These are phyloP conservation scores for Parathielavia hyrcaniae DNA, from an alignment of 495 filamentous ascomycete species.

Conservation along the genomic window DNA sequence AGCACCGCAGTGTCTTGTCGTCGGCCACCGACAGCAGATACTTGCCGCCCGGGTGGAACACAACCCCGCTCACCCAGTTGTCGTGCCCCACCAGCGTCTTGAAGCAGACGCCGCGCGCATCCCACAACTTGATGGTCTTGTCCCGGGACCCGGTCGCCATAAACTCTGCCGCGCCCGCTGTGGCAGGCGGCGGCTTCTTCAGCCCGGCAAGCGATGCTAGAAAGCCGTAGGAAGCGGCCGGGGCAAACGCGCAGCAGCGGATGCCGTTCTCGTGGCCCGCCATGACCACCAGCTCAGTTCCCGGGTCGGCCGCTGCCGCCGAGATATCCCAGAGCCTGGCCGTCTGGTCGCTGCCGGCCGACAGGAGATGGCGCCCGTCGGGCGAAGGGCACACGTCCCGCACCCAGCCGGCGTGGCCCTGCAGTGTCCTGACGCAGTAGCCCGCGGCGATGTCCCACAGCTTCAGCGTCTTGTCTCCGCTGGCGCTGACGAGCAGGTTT, in stretches of 20 bases:
- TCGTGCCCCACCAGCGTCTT: slow-evolving; percentile 88
- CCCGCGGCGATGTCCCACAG: slow-evolving; percentile 91
- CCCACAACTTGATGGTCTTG: slow-evolving; percentile 88
- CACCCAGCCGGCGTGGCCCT: slow-evolving; percentile 79
- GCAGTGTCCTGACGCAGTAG: slow-evolving; percentile 79
- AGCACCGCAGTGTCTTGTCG: slow-evolving; percentile 89
- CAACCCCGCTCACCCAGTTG: slow-evolving; percentile 85
- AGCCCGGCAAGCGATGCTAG: slow-evolving; percentile 74
- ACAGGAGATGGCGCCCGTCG: slow-evolving; percentile 77
- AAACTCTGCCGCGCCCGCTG: slow-evolving; percentile 75
- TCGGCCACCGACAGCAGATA: slow-evolving; percentile 81
- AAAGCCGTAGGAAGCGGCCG: slow-evolving; percentile 68
- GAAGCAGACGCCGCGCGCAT: slow-evolving; percentile 72
- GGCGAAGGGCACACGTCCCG: slow-evolving; percentile 74
- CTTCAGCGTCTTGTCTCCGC: slow-evolving; percentile 73
- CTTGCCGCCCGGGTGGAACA: slow-evolving; percentile 91
- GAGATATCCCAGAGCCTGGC: slow-evolving; percentile 78
- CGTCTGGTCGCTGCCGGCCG: slow-evolving; percentile 71
- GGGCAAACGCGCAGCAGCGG: slow-evolving; percentile 85
- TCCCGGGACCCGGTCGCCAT: slow-evolving; percentile 86
- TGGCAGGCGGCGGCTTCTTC: slow-evolving; percentile 62
- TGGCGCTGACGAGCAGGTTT: slow-evolving; percentile 75
- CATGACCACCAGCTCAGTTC: slow-evolving; percentile 71
- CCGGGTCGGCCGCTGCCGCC: slow-evolving; percentile 48
- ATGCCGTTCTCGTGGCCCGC: slow-evolving; percentile 87